Percentiles rank a stretch among this genome's conserved stretches.
Evolutionary conservation across 2,329 filamentous ascomycete species (phyloP).

Genomic region (Arachnopeziza araneosa): DNA sequence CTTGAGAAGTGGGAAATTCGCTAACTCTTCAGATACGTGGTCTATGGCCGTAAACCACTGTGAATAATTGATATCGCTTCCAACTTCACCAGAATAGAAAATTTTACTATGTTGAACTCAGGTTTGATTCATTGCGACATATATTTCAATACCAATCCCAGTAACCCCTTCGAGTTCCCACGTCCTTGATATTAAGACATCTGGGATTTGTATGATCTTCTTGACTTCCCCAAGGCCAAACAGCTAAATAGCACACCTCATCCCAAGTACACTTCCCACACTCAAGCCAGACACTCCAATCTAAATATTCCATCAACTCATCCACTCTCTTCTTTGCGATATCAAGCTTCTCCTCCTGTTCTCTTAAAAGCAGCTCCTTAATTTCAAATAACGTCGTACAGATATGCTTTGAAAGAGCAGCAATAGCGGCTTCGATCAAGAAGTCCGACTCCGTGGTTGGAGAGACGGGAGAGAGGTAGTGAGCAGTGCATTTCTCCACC

Average conservation of each 20-base stretch:
- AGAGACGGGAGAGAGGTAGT: slow-evolving; percentile 36
- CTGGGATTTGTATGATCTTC: slow-evolving; percentile 48
- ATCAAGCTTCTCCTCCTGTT: not conserved
- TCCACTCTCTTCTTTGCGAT: slow-evolving; percentile 10
- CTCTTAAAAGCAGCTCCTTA: slow-evolving; percentile 10
- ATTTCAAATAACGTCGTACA: slow-evolving; percentile 32
- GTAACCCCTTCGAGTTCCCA: slow-evolving; percentile 8
- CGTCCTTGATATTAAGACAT: slow-evolving; percentile 32
- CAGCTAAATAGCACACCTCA: slow-evolving; percentile 56
- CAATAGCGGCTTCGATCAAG: slow-evolving; percentile 41
- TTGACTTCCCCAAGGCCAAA: slow-evolving; percentile 53
- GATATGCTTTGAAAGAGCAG: slow-evolving; percentile 35
- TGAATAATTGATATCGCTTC: not conserved
- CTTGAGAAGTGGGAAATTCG: not conserved
- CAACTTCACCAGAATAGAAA: not conserved
- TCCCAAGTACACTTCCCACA: slow-evolving; percentile 47
- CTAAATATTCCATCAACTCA: slow-evolving; percentile 43
- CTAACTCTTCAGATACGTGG: not conserved
- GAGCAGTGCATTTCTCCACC: slow-evolving; percentile 41
- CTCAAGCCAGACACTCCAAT: slow-evolving; percentile 56
- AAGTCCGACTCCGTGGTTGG: slow-evolving; percentile 38
- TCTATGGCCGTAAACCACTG: slow-evolving; percentile 3
- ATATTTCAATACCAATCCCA: slow-evolving; percentile 3
- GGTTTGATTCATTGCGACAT: not conserved
- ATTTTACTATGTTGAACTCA: not conserved